Base-by-base conservation (phyloP, 1,284 basidiomycete genomes). In the Sporisorium iseilematis-ciliati region DNA sequence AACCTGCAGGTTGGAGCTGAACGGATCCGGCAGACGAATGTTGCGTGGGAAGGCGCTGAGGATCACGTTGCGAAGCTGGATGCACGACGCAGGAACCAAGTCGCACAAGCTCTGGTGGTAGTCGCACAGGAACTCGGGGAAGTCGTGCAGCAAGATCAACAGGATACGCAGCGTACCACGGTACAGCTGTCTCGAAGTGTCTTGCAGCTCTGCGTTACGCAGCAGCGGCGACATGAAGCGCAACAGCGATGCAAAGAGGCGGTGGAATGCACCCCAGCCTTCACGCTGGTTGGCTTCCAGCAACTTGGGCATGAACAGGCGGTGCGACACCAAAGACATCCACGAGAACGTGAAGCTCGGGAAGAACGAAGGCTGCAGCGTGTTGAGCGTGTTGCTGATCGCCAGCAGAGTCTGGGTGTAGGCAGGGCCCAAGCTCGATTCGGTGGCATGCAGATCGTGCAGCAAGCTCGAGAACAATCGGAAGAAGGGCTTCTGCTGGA, bases 401-500 rank as follows among this genome's bases (percentile, higher is more conserved):
- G 94, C 92, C 67, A 95, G 89, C 78, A 99, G 88, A 77, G 97
- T 87, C 77, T 93, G 93, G 87, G 93, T 91, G 85, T 98, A 98
- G 0, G 93, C 93, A 3, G 93, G 68, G 18, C 86, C 93, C 14
- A 98, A 89, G 80, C 91, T 91, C 21, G 89, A 87, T 86, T 97
- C 94, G 76, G 97, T 91, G 18, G 90, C 86, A 76, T 94, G 91
- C 48, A 99, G 87, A 84, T 99, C 97, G 80, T 93, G 95, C 82
- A 99, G 88, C 74, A 99, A 89, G 85, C 93, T 97, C 16, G 95
- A 98, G 88, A 99, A 99, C 88, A 99, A 96, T 64, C 97, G 90
- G 88, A 96, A 96, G 89, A 98, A 99, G 2, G 97, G 96, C 86
- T 97, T 95, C 87, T 97, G 95, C 85, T 96, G 93, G 89, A 99